Percentiles rank a stretch among this genome's conserved stretches.
These are phyloP conservation scores for Chloranthus sessilifolius DNA, from an alignment of 164 flowering plant genomes.

Conservation along the genomic window DNA sequence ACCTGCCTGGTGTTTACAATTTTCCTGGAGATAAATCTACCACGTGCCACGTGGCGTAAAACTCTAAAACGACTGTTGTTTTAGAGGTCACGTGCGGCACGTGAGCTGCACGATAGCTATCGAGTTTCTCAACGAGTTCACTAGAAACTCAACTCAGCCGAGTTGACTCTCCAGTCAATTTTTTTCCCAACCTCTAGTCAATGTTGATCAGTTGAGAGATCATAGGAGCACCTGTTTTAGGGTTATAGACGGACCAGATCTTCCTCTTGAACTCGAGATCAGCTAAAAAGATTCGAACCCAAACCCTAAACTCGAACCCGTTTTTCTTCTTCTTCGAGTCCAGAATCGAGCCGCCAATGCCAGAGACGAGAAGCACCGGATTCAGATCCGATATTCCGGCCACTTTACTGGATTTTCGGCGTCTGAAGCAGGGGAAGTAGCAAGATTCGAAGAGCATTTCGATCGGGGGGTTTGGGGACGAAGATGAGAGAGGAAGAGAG, in stretches of 20 bases:
- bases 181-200: too few relatives aligned
- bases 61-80: too few relatives aligned
- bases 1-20: too few relatives aligned
- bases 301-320: conserved; percentile 60
- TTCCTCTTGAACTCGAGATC: conserved; percentile 69
- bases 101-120: too few relatives aligned
- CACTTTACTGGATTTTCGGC: not conserved
- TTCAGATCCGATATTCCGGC: conserved; percentile 32
- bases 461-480: too few relatives aligned
- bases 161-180: too few relatives aligned
- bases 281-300: conserved; percentile 82
- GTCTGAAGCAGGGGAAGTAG: conserved; percentile 5
- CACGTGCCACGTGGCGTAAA: too few relatives aligned
- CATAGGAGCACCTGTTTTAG: conserved; percentile 50
- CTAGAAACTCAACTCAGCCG: too few relatives aligned
- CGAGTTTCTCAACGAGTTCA: too few relatives aligned
- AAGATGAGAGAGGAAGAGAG: too few relatives aligned
- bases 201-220: not conserved
- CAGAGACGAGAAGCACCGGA: conserved; percentile 76
- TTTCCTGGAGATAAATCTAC: too few relatives aligned
- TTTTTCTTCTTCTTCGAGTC: conserved; percentile 51
- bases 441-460: conserved; percentile 3
- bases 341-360: conserved; percentile 85
- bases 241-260: conserved; percentile 72
- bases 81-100: too few relatives aligned